phyloP scores from a whole-genome alignment of 495 filamentous ascomycete species.

The Neurospora sp. region DNA sequence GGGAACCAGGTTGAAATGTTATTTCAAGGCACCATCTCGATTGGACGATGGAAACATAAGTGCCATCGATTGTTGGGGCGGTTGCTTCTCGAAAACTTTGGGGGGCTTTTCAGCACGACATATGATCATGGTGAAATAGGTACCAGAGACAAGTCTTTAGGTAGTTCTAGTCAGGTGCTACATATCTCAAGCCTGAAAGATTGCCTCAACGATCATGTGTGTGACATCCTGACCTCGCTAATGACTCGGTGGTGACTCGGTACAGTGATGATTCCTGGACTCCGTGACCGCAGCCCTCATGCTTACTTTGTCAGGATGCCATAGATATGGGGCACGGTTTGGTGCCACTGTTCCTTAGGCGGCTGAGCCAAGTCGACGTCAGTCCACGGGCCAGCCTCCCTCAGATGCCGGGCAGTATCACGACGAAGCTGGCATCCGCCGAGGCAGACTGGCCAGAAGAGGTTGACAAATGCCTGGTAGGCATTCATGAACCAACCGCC shows the following conservation, averaged over 20 bases:
- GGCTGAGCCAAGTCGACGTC: slow-evolving; percentile 40
- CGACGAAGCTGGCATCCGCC: slow-evolving; percentile 52
- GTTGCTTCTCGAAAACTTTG: background rate
- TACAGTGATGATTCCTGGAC: background rate
- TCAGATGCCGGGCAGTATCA: slow-evolving; percentile 43
- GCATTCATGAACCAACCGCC: background rate
- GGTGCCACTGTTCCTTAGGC: slow-evolving; percentile 35
- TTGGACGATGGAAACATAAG: background rate
- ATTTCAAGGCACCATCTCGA: background rate
- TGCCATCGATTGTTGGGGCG: background rate
- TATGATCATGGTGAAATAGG: background rate
- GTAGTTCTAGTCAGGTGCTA: background rate
- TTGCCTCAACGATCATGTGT: background rate
- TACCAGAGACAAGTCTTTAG: background rate
- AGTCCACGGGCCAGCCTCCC: slow-evolving; percentile 46
- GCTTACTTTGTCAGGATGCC: slow-evolving; percentile 41
- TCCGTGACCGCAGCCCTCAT: background rate
- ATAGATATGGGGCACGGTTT: slow-evolving; percentile 44
- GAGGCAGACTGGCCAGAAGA: slow-evolving; percentile 44
- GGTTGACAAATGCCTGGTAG: slow-evolving; percentile 24
- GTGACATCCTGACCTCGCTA: background rate
- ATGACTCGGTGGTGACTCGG: background rate
- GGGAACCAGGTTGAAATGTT: background rate
- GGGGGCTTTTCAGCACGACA: background rate
- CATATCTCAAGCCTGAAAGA: background rate